A percentile compares a stretch with the other conserved stretches of the same genome.
phyloP scores from a whole-genome alignment of 1,139 yeast species.

The Taphrina flavorubra region DNA sequence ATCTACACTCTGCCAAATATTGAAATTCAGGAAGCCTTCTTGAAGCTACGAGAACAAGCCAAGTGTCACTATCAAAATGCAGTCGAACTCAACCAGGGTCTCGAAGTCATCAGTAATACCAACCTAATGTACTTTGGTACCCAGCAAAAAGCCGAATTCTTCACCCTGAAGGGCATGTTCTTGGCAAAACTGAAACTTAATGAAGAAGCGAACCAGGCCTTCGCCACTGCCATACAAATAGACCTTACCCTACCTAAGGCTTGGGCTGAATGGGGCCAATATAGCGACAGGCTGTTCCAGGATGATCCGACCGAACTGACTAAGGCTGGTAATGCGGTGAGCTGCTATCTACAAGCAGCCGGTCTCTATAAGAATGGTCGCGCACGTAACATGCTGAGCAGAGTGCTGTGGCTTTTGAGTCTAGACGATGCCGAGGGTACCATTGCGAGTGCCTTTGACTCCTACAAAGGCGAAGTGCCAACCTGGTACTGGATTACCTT shows the following conservation, averaged over 20 bases:
- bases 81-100: conserved; percentile 86
- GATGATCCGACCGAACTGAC: conserved; percentile 83
- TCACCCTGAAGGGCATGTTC: conserved; percentile 97
- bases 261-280: conserved; percentile 99
- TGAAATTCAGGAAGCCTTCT: conserved; percentile 96
- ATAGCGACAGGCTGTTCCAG: conserved; percentile 85
- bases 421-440: conserved; percentile 86
- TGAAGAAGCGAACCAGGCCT: conserved; percentile 96
- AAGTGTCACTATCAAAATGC: conserved; percentile 93
- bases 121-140: conserved; percentile 94
- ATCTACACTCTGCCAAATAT: conserved; percentile 95
- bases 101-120: conserved; percentile 95
- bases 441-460: conserved; percentile 83
- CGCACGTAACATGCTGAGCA: conserved; percentile 82
- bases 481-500: conserved; percentile 99
- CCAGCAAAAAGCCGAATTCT: conserved; percentile 96
- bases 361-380: conserved; percentile 92
- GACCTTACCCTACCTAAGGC: conserved; percentile 94
- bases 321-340: conserved; percentile 90
- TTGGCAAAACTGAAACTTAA: conserved; percentile 84
- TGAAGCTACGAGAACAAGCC: conserved; percentile 94
- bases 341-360: conserved; percentile 96
- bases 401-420: conserved; percentile 91
- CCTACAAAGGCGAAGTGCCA: conserved; percentile 93
- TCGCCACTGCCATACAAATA: conserved; percentile 95